Evolutionary conservation across 2,329 filamentous ascomycete species (phyloP).

Genomic region (Sordariomycetes sp.): DNA sequence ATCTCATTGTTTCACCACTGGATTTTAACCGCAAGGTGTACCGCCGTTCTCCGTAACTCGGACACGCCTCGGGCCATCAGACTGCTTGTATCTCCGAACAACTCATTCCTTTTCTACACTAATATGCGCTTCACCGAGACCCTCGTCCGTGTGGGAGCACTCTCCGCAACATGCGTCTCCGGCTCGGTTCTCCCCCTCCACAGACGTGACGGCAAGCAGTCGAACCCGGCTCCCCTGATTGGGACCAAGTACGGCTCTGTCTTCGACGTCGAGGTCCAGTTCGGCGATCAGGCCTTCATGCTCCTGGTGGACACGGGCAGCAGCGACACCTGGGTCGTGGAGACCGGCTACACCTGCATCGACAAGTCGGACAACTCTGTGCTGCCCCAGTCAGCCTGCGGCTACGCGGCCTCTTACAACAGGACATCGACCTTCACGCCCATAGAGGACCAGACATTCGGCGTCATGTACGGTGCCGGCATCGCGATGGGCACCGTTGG

Average conservation of each 20-base stretch:
- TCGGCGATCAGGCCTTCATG: not conserved
- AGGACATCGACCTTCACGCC: not conserved
- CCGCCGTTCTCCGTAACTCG: no score
- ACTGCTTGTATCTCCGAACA: no score
- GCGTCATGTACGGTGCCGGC: conserved; percentile 3
- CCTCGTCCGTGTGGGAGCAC: no score
- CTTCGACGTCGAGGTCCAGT: not conserved
- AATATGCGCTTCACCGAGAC: no score
- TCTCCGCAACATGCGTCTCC: no score
- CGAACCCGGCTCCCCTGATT: not conserved
- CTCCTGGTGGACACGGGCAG: conserved; percentile 6
- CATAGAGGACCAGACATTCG: conserved; percentile 5
- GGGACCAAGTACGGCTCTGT: not conserved
- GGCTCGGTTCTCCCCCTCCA: no score
- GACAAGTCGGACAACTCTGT: not conserved
- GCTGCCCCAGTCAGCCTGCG: conserved; percentile 1
- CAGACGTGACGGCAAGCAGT: no score
- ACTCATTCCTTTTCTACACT: no score
- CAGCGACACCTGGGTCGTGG: conserved; percentile 9
- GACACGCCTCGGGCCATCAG: no score
- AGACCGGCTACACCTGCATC: conserved; percentile 2
- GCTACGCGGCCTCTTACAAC: conserved; percentile 5
- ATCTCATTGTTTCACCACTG: no score
- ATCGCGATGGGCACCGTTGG: conserved; percentile 5
- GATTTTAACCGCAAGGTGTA: no score